A percentile compares a stretch with the other conserved stretches of the same genome.
Evolutionary conservation across 768 basidiomycete genomes (phyloP).

Genomic region (Lactarius vividus): DNA sequence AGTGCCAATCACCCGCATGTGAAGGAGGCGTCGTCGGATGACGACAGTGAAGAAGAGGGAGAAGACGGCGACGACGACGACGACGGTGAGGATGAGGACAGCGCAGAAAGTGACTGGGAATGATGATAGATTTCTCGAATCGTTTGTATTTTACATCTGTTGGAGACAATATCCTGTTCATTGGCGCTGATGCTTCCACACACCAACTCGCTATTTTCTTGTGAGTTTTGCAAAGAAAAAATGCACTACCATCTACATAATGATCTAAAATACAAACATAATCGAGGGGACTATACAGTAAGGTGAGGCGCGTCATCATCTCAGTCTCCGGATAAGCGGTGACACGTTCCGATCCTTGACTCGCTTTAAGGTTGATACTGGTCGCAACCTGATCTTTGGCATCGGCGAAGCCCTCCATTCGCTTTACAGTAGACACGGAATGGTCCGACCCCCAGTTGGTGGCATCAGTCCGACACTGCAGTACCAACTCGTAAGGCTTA

Average conservation of each 20-base stretch:
- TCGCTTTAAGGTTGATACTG: background rate
- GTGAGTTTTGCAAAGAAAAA: background rate
- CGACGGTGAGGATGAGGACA: slow-evolving; percentile 15
- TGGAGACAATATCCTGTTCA: background rate
- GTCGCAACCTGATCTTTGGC: background rate
- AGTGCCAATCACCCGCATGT: background rate
- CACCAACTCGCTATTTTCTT: background rate
- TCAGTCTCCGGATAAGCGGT: background rate
- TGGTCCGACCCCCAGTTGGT: background rate
- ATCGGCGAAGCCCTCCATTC: background rate
- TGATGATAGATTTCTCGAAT: slow-evolving; percentile 9
- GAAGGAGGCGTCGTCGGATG: slow-evolving; percentile 18
- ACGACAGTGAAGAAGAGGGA: slow-evolving; percentile 10
- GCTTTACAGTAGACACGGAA: background rate
- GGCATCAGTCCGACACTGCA: background rate
- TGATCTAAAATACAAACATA: background rate
- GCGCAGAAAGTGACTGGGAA: slow-evolving; percentile 34
- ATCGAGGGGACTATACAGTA: background rate
- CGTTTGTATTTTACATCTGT: slow-evolving; percentile 8
- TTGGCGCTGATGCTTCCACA: background rate
- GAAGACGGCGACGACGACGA: slow-evolving; percentile 27
- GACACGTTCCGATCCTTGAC: background rate
- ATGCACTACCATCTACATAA: background rate
- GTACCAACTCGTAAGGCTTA: too few relatives aligned
- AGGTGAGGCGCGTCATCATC: background rate